Conservation (phyloP, 164 flowering plant species). For the Magnolia officinalis region DNA sequence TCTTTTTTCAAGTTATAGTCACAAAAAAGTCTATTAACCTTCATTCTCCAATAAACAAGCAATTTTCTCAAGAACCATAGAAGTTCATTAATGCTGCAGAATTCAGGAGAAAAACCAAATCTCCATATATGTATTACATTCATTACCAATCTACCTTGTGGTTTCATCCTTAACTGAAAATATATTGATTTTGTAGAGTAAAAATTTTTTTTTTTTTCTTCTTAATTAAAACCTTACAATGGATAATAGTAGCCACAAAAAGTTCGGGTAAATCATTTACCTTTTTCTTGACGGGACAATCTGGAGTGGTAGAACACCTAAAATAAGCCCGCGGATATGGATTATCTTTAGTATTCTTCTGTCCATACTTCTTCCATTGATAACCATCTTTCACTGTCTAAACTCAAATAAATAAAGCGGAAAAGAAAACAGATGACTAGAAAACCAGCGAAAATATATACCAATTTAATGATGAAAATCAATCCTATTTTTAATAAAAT, state of each 20-base stretch:
- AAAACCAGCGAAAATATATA: not conserved
- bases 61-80: too few relatives aligned
- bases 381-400: slow-evolving; percentile 56
- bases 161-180: too few relatives aligned
- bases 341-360: slow-evolving; percentile 55
- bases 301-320: slow-evolving; percentile 49
- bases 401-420: not conserved
- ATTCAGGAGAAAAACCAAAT: not conserved
- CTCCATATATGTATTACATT: not conserved
- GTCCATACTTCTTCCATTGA: slow-evolving; percentile 75
- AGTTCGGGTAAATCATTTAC: slow-evolving; percentile 12
- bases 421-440: not conserved
- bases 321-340: slow-evolving; percentile 62
- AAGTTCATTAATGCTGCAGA: too few relatives aligned
- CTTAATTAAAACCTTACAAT: not conserved
- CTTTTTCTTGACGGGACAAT: slow-evolving; percentile 62
- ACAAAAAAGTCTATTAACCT: too few relatives aligned
- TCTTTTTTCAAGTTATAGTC: too few relatives aligned
- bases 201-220: not conserved
- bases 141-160: too few relatives aligned
- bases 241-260: not conserved
- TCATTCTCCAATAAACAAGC: too few relatives aligned
- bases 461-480: not conserved
- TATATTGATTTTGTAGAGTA: not conserved
- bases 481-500: not conserved